These are phyloP conservation scores for Pistacia integerrima DNA, from an alignment of 345 rosid species.

Conservation along the genomic window DNA sequence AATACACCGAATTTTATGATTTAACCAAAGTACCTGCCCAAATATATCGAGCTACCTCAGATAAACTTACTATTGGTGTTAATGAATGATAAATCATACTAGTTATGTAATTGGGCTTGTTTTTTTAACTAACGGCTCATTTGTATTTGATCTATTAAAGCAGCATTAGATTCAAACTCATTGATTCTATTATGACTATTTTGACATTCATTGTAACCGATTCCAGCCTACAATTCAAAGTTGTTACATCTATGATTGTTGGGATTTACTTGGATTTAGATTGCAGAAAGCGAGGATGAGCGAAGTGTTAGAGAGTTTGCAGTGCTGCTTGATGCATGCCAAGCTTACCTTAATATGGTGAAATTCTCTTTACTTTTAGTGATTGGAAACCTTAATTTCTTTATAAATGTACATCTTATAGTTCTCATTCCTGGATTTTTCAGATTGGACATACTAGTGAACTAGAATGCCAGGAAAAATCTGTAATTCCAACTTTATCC, in stretches of 20 bases:
- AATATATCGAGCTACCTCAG: too few species aligned
- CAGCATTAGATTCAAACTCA: neutral
- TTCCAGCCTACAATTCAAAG: neutral
- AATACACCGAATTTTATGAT: too few species aligned
- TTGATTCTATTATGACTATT: neutral
- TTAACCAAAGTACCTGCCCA: too few species aligned
- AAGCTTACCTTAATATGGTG: constrained; percentile 47
- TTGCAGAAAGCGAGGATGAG: constrained; percentile 83
- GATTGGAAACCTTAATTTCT: neutral
- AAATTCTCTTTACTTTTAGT: constrained; percentile 15
- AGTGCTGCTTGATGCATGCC: constrained; percentile 60
- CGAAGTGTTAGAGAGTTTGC: constrained; percentile 79
- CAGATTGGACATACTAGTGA: constrained; percentile 41
- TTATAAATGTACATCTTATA: constrained; percentile 6
- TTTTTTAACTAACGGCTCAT: too few species aligned
- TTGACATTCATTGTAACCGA: neutral
- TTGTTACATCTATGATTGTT: constrained; percentile 20
- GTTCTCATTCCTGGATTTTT: constrained; percentile 18
- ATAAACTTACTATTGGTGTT: too few species aligned
- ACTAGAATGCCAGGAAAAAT: constrained; percentile 25
- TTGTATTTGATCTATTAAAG: neutral
- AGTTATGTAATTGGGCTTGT: neutral
- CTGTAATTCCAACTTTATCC: constrained; percentile 39
- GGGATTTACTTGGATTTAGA: constrained; percentile 42
- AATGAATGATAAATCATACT: neutral